These are phyloP conservation scores for Trichoderma arundinaceum DNA, from an alignment of 2,329 filamentous ascomycete genomes.

Conservation along the genomic window DNA sequence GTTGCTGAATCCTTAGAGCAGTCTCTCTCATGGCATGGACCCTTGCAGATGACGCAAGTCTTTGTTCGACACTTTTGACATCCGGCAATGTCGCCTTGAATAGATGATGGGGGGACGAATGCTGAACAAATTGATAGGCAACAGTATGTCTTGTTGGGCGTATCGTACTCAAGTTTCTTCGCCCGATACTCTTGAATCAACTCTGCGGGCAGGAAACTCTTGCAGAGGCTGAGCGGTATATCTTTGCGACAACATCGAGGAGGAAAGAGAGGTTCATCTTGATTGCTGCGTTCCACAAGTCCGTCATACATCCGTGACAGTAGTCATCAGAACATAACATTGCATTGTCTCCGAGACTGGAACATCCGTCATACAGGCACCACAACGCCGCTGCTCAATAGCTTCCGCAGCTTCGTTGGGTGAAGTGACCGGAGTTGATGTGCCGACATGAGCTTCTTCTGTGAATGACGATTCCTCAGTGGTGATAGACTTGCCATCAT, in stretches of 20 bases:
- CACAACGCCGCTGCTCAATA: neutral
- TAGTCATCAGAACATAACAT: slow-evolving; percentile 55
- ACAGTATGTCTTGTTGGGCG: slow-evolving; percentile 58
- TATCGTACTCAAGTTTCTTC: slow-evolving; percentile 57
- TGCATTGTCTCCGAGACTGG: neutral
- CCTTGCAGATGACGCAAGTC: slow-evolving; percentile 61
- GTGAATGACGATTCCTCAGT: too few species aligned
- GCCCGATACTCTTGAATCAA: slow-evolving; percentile 46
- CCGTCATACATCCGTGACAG: slow-evolving; percentile 54
- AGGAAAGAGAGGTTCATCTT: slow-evolving; percentile 58
- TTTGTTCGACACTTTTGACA: slow-evolving; percentile 50
- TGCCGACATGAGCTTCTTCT: too few species aligned
- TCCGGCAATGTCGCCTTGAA: slow-evolving; percentile 42
- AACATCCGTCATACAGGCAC: neutral
- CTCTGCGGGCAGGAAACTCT: slow-evolving; percentile 43
- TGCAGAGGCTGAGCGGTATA: slow-evolving; percentile 46
- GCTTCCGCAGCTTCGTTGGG: too few species aligned
- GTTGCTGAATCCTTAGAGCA: slow-evolving; percentile 53
- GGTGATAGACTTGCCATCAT: too few species aligned
- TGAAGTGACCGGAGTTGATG: neutral
- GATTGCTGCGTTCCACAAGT: slow-evolving; percentile 50
- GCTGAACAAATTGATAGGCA: slow-evolving; percentile 48
- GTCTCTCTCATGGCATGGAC: slow-evolving; percentile 48
- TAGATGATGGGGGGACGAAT: slow-evolving; percentile 50
- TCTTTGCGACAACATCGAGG: slow-evolving; percentile 55